These are phyloP conservation scores for Alternaria sp. DNA, from an alignment of 2,329 filamentous ascomycete genomes.

Conservation along the genomic window DNA sequence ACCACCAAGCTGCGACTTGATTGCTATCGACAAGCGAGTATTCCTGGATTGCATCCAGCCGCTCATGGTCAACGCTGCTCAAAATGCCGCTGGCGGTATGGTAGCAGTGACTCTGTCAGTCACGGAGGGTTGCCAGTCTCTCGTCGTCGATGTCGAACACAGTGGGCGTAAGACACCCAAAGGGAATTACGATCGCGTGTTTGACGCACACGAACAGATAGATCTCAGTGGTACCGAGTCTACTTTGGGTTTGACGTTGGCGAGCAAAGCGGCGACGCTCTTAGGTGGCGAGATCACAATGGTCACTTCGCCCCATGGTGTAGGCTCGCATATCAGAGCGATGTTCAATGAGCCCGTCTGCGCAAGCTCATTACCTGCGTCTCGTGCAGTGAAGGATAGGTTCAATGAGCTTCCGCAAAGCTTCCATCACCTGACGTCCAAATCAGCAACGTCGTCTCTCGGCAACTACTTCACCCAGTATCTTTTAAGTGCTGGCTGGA, in stretches of 20 bases:
- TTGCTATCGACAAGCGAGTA: constrained; percentile 48
- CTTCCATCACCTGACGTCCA: constrained; percentile 18
- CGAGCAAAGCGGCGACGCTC: constrained; percentile 50
- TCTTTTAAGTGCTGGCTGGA: constrained; percentile 19
- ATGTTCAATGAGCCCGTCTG: constrained; percentile 36
- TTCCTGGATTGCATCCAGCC: constrained; percentile 54
- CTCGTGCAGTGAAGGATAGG: constrained; percentile 4
- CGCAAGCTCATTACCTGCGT: constrained; percentile 27
- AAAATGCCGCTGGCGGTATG: constrained; percentile 49
- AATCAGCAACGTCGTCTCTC: constrained; percentile 14
- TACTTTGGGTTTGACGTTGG: constrained; percentile 54
- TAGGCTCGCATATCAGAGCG: constrained; percentile 53
- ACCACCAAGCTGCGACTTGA: constrained; percentile 34
- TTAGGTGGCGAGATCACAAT: constrained; percentile 50
- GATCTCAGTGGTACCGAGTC: constrained; percentile 48
- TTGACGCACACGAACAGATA: constrained; percentile 54
- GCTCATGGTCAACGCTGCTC: constrained; percentile 52
- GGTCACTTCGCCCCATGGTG: constrained; percentile 43
- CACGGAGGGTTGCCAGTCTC: constrained; percentile 32
- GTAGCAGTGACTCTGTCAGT: constrained; percentile 46
- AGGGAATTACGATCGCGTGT: constrained; percentile 49
- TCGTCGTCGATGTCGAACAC: constrained; percentile 53
- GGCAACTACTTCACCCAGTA: constrained; percentile 22
- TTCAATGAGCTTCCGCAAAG: constrained; percentile 8
- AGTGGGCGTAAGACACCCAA: constrained; percentile 51